Evolutionary conservation across 441 rosid genomes (phyloP).

Genomic region (Geranium incanum): DNA sequence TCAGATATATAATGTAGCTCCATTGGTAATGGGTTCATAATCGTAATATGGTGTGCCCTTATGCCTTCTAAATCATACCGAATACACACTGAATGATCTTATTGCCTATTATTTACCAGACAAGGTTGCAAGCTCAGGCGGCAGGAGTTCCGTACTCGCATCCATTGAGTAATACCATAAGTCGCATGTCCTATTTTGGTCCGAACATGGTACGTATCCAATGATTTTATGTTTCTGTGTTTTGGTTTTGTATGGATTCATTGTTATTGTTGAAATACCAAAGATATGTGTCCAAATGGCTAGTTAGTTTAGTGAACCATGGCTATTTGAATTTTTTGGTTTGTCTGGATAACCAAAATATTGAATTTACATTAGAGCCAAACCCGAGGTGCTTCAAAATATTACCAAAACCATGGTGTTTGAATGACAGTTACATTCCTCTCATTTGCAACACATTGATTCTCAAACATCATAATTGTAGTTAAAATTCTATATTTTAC

Average conservation of each 20-base stretch:
- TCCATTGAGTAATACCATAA: constrained; percentile 65
- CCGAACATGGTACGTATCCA: constrained; percentile 60
- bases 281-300: too few species aligned
- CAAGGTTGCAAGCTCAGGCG: constrained; percentile 95
- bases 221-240: not conserved
- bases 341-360: too few species aligned
- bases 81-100: not conserved
- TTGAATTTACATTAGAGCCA: too few species aligned
- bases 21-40: not conserved
- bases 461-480: too few species aligned
- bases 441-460: too few species aligned
- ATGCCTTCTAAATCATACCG: not conserved
- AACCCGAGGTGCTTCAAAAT: too few species aligned
- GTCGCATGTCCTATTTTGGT: constrained; percentile 83
- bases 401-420: too few species aligned
- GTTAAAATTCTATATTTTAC: too few species aligned
- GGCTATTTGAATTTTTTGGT: too few species aligned
- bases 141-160: constrained; percentile 85
- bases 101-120: constrained; percentile 34
- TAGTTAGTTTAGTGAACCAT: too few species aligned
- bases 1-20: not conserved
- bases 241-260: not conserved
- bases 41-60: not conserved
- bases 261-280: too few species aligned
- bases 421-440: too few species aligned